Percentiles rank a stretch among this genome's conserved stretches.
These are phyloP conservation scores for Cryptococcus jaspeensis DNA, from an alignment of 1,284 basidiomycete genomes.

Conservation along the genomic window DNA sequence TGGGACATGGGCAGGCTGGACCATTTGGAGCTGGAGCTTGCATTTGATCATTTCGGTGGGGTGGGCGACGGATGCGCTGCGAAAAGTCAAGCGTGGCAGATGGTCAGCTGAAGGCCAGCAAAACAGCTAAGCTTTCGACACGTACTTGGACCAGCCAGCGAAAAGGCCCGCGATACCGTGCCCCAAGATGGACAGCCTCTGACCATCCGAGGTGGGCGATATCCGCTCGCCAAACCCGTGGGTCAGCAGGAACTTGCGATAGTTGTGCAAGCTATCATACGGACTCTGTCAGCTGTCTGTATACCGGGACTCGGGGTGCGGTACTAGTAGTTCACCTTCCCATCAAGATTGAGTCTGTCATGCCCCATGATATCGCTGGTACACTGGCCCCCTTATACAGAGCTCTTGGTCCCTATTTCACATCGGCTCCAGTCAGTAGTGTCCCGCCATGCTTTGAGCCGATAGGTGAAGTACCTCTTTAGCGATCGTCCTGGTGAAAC, in stretches of 20 bases:
- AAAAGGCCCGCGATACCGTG: constrained; percentile 47
- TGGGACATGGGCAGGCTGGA: constrained; percentile 33
- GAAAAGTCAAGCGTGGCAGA: no score
- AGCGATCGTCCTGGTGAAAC: constrained; percentile 38
- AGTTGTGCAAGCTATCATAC: constrained; percentile 47
- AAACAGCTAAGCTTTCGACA: no score
- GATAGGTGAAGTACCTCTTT: constrained; percentile 31
- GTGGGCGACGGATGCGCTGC: constrained; percentile 48
- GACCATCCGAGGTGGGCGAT: constrained; percentile 13
- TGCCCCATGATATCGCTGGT: constrained; percentile 51
- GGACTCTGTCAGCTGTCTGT: not conserved
- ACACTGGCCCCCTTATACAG: constrained; percentile 52
- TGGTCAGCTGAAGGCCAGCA: not conserved
- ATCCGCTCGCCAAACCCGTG: constrained; percentile 43
- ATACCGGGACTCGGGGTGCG: not conserved
- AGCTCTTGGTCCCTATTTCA: constrained; percentile 39
- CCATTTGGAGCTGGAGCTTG: constrained; percentile 49
- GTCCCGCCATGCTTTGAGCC: not conserved
- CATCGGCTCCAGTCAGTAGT: not conserved
- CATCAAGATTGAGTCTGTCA: constrained; percentile 52
- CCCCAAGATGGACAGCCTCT: constrained; percentile 41
- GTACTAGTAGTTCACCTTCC: constrained; percentile 37
- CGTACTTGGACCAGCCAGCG: constrained; percentile 52
- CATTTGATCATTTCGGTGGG: constrained; percentile 52
- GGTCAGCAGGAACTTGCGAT: constrained; percentile 38